phyloP scores from a whole-genome alignment of 257 asterid genomes.

The Solanum habrochaites region DNA sequence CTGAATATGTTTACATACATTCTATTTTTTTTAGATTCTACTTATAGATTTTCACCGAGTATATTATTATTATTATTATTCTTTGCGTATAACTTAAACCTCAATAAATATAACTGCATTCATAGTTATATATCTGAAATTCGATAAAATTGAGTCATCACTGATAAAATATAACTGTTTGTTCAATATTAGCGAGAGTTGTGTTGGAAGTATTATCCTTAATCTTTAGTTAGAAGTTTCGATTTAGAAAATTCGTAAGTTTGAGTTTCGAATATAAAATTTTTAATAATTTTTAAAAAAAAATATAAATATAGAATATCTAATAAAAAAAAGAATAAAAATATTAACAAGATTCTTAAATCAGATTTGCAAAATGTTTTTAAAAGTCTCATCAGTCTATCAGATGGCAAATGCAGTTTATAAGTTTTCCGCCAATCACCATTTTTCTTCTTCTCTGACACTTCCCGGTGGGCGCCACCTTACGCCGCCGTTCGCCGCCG shows the following conservation, averaged over 20 bases:
- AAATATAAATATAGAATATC: too few species aligned
- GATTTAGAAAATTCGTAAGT: not conserved
- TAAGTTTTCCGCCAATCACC: not conserved
- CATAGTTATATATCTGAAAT: not conserved
- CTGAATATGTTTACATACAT: too few species aligned
- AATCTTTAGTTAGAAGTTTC: not conserved
- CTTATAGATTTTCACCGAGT: not conserved
- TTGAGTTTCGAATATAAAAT: not conserved
- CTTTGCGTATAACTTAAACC: too few species aligned
- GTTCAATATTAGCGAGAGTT: accelerated
- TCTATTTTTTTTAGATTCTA: too few species aligned
- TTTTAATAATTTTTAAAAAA: too few species aligned
- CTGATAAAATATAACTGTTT: not conserved
- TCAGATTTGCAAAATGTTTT: not conserved
- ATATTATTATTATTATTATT: too few species aligned
- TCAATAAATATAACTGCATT: not conserved
- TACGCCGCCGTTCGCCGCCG: not conserved
- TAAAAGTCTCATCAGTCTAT: not conserved
- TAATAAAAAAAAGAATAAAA: not conserved
- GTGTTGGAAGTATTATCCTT: not conserved
- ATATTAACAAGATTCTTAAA: not conserved
- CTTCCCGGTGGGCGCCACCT: not conserved
- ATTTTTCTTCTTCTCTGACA: not conserved
- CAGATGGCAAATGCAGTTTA: not conserved
- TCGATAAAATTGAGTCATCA: not conserved